These are phyloP conservation scores for Coemansia biformis DNA, from an alignment of 192 early-diverging fungal genomes.

Conservation along the genomic window DNA sequence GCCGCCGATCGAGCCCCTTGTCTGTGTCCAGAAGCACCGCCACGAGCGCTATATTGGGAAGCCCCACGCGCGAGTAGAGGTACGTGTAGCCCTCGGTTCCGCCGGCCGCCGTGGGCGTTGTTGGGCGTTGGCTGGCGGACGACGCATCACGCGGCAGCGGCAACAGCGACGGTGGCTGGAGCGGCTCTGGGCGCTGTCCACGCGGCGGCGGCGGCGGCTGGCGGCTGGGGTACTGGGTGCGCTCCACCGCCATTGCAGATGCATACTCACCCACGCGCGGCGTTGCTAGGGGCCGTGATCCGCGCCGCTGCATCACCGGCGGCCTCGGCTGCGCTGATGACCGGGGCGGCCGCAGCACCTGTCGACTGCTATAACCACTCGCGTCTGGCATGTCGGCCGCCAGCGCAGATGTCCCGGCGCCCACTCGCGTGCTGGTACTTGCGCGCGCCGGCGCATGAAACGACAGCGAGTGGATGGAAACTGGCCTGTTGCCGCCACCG, in stretches of 20 bases:
- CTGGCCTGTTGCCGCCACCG: slow-evolving; percentile 6
- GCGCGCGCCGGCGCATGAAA: slow-evolving; percentile 37
- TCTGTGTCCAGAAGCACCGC: slow-evolving; percentile 38
- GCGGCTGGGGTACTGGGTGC: slow-evolving; percentile 6
- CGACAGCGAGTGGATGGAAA: slow-evolving; percentile 34
- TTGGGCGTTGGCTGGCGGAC: neutral
- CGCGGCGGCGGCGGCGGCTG: slow-evolving; percentile 5
- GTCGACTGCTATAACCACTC: neutral
- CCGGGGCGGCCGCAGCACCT: slow-evolving; percentile 8
- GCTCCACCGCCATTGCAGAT: slow-evolving; percentile 5
- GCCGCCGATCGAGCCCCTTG: slow-evolving; percentile 31
- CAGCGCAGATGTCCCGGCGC: neutral
- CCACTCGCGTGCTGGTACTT: slow-evolving; percentile 4
- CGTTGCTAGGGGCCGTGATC: slow-evolving; percentile 6
- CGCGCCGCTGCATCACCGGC: neutral
- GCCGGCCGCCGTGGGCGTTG: slow-evolving; percentile 10
- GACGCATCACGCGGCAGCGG: neutral
- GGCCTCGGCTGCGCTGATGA: neutral
- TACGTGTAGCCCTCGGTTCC: slow-evolving; percentile 40
- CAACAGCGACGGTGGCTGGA: neutral
- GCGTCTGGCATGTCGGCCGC: neutral
- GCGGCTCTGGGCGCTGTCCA: slow-evolving; percentile 7
- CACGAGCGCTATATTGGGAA: slow-evolving; percentile 39
- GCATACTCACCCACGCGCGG: slow-evolving; percentile 12
- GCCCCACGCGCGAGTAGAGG: slow-evolving; percentile 37